Evolutionary conservation across 768 basidiomycete species (phyloP).

Genomic region (Lyophyllum semitale): DNA sequence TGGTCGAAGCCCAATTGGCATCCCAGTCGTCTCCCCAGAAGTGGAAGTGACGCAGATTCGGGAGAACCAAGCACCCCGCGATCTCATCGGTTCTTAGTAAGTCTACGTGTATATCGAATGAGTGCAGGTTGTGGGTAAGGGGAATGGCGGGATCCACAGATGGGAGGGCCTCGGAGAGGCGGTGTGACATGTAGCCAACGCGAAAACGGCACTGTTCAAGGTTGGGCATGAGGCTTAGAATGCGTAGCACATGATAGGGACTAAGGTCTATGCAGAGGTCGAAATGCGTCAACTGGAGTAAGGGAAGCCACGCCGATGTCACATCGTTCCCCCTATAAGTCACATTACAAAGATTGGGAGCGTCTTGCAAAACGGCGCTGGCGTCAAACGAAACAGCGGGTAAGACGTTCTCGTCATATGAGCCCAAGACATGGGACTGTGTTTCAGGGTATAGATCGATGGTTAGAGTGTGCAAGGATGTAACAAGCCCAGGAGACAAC

Average conservation of each 20-base stretch:
- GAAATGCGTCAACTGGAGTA: slow-evolving; percentile 6
- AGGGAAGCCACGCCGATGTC: slow-evolving; percentile 1
- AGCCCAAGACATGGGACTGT: no score
- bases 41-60: neutral
- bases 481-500: neutral
- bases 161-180: no score
- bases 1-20: neutral
- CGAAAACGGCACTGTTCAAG: neutral
- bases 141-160: neutral
- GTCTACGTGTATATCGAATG: neutral
- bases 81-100: no score
- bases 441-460: no score
- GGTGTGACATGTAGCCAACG: neutral
- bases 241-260: neutral
- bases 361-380: neutral
- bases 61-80: slow-evolving; percentile 1
- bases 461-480: neutral
- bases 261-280: neutral
- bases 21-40: slow-evolving; percentile 1
- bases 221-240: neutral
- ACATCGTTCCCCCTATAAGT: neutral
- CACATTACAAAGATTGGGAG: neutral
- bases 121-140: neutral
- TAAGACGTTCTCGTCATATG: no score
- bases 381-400: no score